Evolutionary conservation across 2,329 filamentous ascomycete genomes (phyloP), one percentile per base, ranked within the genome.

Genomic region (Samsoniella hepiali): DNA sequence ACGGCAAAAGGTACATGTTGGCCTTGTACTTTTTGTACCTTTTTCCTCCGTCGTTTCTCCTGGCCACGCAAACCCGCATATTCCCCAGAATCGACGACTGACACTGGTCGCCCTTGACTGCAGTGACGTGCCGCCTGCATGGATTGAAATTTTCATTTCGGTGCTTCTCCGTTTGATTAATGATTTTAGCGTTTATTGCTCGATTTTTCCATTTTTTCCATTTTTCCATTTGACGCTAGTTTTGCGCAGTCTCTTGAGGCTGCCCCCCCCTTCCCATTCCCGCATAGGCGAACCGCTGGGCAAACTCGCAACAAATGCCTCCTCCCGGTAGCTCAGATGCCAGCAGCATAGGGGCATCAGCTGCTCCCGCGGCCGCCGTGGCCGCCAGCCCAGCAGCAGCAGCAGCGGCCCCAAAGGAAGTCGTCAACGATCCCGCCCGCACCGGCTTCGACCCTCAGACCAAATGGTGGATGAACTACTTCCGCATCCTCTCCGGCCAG

Each of bases 391-490:
- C 45, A 13, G 59, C 6, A 42, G 15, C 22, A 22, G 38, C 11
- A 13, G 10, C 53, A 31, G 42, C 32, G 42, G 29, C 10, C 8
- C 65, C 69, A 59, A 72, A 70, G 65, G 72, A 79, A 72, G 75
- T 84, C 68, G 69, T 78, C 67, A 88, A 88, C 74, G 83, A 88
- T 74, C 85, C 86, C 49, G 74, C 79, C 64, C 80, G 82, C 67
- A 88, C 86, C 29, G 85, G 85, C 68, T 88, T 88, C 79, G 84
- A 88, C 75, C 85, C 86, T 58, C 70, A 80, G 68, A 81, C 79
- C 53, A 76, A 77, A 66, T 85, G 82, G 82, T 97, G 91, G 89
- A 84, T 89, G 74, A 96, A 91, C 79, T 90, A 93, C 80, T 97
- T 96, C 83, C 86, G 86, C 70, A 90, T 93, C 76, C 80, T 96